A percentile compares a stretch with the other conserved stretches of the same genome.
Conservation (phyloP, 306 rosid genomes). For the Arachis hypogaea region DNA sequence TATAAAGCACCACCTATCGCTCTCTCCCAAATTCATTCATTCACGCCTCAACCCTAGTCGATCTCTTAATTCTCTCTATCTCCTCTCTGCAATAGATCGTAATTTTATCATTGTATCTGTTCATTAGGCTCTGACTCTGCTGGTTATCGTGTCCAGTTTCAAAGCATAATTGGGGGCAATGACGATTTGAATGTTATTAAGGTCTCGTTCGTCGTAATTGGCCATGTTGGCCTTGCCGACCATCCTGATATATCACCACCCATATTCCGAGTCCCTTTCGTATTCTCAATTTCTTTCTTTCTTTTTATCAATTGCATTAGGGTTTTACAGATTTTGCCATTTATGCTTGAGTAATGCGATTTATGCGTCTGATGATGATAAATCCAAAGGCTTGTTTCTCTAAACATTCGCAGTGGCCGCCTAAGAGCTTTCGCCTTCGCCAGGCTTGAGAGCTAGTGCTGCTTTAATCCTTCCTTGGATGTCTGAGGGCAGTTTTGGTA, state of each 20-base stretch:
- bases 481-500: slow-evolving; percentile 35
- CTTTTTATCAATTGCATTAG: background rate
- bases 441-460: slow-evolving; percentile 50
- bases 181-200: slow-evolving; percentile 54
- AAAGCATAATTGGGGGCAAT: slow-evolving; percentile 44
- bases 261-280: slow-evolving; percentile 76
- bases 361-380: slow-evolving; percentile 7
- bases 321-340: background rate
- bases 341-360: background rate
- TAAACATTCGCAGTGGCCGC: slow-evolving; percentile 49
- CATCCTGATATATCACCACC: slow-evolving; percentile 97
- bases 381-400: slow-evolving; percentile 45
- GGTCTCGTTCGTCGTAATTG: slow-evolving; percentile 99
- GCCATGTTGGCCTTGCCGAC: slow-evolving; percentile 84
- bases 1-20: background rate
- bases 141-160: no score
- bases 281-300: rapidly evolving
- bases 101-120: background rate
- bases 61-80: background rate
- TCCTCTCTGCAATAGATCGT: background rate
- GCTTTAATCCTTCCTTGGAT: slow-evolving; percentile 46
- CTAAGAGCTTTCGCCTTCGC: slow-evolving; percentile 48
- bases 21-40: background rate
- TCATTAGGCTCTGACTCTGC: background rate
- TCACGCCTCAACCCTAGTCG: background rate